These are phyloP conservation scores for Myriosclerotinia curreyana DNA, from an alignment of 2,329 filamentous ascomycete genomes.

Conservation along the genomic window DNA sequence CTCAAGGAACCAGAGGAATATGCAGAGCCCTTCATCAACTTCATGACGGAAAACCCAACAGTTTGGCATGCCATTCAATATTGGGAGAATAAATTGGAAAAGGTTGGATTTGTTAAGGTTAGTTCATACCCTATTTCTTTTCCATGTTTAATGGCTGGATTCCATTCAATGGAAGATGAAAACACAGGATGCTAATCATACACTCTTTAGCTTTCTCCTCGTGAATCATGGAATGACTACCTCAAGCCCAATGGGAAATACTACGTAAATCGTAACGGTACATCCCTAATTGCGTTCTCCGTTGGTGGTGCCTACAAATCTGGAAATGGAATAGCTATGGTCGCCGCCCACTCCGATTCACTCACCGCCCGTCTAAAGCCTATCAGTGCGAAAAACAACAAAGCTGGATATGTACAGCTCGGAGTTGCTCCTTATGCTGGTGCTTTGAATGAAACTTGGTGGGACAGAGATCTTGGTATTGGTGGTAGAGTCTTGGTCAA, in stretches of 20 bases:
- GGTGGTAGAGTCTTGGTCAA: constrained; percentile 85
- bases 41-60: constrained; percentile 86
- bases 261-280: constrained; percentile 81
- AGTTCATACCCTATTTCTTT: constrained; percentile 27
- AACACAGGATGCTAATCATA: neutral
- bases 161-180: neutral
- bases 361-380: constrained; percentile 90
- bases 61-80: constrained; percentile 86
- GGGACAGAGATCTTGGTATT: constrained; percentile 90
- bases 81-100: constrained; percentile 69
- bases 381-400: constrained; percentile 77
- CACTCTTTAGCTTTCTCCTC: constrained; percentile 61
- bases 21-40: constrained; percentile 80
- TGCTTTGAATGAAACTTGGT: constrained; percentile 85
- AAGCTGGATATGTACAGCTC: constrained; percentile 82
- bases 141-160: neutral
- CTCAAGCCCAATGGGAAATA: constrained; percentile 82
- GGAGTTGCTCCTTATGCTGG: constrained; percentile 93
- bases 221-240: constrained; percentile 71
- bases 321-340: constrained; percentile 82
- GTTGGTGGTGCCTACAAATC: constrained; percentile 77
- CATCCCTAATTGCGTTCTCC: constrained; percentile 79
- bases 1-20: constrained; percentile 57
- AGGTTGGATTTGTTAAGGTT: constrained; percentile 71
- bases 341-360: constrained; percentile 91